phyloP scores from a whole-genome alignment of 192 early-diverging fungal species.

The Piromyces sp. region DNA sequence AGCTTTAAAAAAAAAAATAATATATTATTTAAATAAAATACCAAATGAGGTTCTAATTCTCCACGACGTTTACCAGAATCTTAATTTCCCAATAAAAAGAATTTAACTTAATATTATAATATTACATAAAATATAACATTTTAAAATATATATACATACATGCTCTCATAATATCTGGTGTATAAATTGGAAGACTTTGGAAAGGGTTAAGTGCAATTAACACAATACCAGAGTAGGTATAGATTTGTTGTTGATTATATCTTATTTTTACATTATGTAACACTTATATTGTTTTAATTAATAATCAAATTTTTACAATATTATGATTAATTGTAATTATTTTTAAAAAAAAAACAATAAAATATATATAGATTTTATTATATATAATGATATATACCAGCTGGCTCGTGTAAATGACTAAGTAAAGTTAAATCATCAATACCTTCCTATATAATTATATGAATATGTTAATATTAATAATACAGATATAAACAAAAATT shows the following conservation, averaged over 20 bases:
- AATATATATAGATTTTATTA: too few relatives aligned
- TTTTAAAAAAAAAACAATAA: too few relatives aligned
- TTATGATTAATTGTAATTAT: too few relatives aligned
- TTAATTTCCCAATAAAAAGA: too few relatives aligned
- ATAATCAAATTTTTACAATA: too few relatives aligned
- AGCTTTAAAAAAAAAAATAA: too few relatives aligned
- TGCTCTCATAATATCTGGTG: slow-evolving; percentile 65
- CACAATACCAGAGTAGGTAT: slow-evolving; percentile 98
- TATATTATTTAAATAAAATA: neutral
- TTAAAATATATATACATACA: too few relatives aligned
- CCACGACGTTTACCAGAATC: slow-evolving; percentile 85
- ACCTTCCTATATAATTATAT: neutral
- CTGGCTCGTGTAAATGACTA: neutral
- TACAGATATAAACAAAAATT: too few relatives aligned
- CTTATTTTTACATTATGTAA: slow-evolving; percentile 81
- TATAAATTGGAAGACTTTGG: slow-evolving; percentile 66
- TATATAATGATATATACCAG: neutral
- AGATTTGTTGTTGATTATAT: slow-evolving; percentile 84
- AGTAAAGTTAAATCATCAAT: neutral
- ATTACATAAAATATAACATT: too few relatives aligned
- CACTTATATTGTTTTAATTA: too few relatives aligned
- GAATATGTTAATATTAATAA: neutral
- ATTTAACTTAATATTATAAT: too few relatives aligned
- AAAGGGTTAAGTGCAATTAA: slow-evolving; percentile 97
- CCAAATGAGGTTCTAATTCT: slow-evolving; percentile 86